Percentiles rank a stretch among this genome's conserved stretches.
Evolutionary conservation across 495 filamentous ascomycete species (phyloP).

Genomic region (Xylaria longipes): DNA sequence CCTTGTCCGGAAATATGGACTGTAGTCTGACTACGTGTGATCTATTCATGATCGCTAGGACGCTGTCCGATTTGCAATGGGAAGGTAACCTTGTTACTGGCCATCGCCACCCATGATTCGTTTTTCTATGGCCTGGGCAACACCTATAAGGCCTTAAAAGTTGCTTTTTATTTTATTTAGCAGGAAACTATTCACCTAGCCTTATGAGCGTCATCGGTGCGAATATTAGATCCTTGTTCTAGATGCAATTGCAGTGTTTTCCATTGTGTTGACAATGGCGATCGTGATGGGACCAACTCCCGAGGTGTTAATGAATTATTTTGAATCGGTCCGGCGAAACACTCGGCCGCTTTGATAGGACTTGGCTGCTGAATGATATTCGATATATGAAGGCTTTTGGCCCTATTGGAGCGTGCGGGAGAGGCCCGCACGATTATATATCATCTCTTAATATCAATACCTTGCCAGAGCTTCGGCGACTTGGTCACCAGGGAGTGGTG

Average conservation of each 20-base stretch:
- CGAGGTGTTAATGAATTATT: background rate
- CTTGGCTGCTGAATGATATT: background rate
- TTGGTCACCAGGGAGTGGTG: background rate
- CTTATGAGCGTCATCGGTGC: background rate
- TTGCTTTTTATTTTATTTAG: background rate
- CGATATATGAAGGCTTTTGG: background rate
- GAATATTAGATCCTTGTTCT: background rate
- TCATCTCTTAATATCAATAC: background rate
- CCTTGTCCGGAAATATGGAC: conserved; percentile 31
- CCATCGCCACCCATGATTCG: background rate
- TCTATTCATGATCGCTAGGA: background rate
- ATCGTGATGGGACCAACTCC: conserved; percentile 15
- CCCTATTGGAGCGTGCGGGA: conserved; percentile 2
- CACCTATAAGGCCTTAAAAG: background rate
- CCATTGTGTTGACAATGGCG: background rate
- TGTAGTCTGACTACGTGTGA: conserved; percentile 10
- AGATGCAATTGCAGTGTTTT: background rate
- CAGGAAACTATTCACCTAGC: background rate
- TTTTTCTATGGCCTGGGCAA: background rate
- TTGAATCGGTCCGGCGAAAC: conserved; percentile 3
- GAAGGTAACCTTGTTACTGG: conserved; percentile 1
- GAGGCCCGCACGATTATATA: conserved; percentile 1
- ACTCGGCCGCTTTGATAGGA: conserved; percentile 14
- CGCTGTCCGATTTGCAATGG: conserved; percentile 3
- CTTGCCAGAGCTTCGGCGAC: background rate